Evolutionary conservation across 2,329 filamentous ascomycete genomes (phyloP), one percentile per base, ranked within the genome.

Genomic region (Cercospora nicotianae): DNA sequence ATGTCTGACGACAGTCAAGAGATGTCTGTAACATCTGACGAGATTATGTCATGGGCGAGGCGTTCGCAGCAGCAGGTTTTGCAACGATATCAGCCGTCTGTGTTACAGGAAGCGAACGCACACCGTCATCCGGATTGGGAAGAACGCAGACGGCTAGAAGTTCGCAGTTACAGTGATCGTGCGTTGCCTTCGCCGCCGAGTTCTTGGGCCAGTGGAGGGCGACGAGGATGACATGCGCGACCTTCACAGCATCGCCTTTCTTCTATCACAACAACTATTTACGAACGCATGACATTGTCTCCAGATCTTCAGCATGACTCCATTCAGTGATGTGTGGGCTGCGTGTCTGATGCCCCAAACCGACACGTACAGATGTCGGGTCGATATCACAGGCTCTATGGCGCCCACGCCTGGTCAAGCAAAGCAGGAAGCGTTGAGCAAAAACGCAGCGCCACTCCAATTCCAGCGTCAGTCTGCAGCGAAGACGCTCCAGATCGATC

Each of bases 161-260:
- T 36, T 12, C 59, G 59, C 6, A 61, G 36, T 36, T 61, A 61
- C 23, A 61, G 59, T 31, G 59, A 61, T 61, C 59, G 59, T 10
- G 59, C 59, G 5, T 61, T 61, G 59, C 59, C 59, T 10, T 23
- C 42, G 20, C 33, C 59, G 1, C 59, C 59, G 30, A 31, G 53
- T 5, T 26, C 53, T 31, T 30, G 53, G 26, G 12, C 28, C 6
- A n/a, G 28, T n/a, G 26, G 53, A 18, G 53, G 26, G 28, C 18
- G 18, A 51, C 26, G 45, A 33, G 26, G 26, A 26, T 58, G 28
- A 58, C 16, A 30, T 26, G 13, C 26, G 28, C 26, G 16, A 26
- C 20, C 10, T 51, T 13, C 45, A 2, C 12, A 51, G 45, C 10
- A 3, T 23, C 8, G 3, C 26, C 6, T 51, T 12, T 2, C n/a